Evolutionary conservation across 179 eudicot genomes (phyloP).

Genomic region (Corrigiola litoralis): DNA sequence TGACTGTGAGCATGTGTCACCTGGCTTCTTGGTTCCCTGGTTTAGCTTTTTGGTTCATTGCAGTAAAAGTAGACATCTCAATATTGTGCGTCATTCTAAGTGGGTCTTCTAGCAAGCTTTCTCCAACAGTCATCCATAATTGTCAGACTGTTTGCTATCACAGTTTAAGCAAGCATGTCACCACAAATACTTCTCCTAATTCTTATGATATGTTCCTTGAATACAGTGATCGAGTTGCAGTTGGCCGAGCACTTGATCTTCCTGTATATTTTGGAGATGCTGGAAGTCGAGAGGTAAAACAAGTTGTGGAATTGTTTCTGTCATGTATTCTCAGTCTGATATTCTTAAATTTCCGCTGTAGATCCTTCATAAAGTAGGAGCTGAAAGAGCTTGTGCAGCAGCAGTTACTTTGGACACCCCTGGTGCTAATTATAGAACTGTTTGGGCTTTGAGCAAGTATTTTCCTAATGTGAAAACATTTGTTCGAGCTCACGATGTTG

Average conservation of each 20-base stretch:
- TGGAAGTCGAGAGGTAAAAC: constrained; percentile 94
- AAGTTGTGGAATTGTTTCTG: constrained; percentile 12
- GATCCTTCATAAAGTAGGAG: constrained; percentile 99
- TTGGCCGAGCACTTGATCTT: constrained; percentile 98
- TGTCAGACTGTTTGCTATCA: neutral
- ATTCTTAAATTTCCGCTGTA: constrained; percentile 25
- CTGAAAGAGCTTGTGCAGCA: constrained; percentile 97
- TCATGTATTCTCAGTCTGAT: constrained; percentile 15
- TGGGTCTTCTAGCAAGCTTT: constrained; percentile 1
- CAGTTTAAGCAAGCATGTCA: neutral
- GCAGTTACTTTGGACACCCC: constrained; percentile 92
- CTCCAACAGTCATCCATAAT: neutral
- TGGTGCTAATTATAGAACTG: constrained; percentile 98
- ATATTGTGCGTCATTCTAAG: too few relatives aligned
- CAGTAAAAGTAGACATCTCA: neutral
- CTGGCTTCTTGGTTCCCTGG: neutral
- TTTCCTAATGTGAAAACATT: constrained; percentile 94
- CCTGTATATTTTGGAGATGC: constrained; percentile 99
- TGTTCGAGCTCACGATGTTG: constrained; percentile 99
- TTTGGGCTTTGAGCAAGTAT: constrained; percentile 96
- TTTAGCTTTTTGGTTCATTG: neutral
- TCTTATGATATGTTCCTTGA: constrained; percentile 7
- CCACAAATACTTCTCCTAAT: neutral
- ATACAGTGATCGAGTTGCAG: constrained; percentile 88
- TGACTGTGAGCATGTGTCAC: neutral